A percentile compares a stretch with the other conserved stretches of the same genome.
These are phyloP conservation scores for Rhodofomes roseus DNA, from an alignment of 1,284 basidiomycete genomes.

Conservation along the genomic window DNA sequence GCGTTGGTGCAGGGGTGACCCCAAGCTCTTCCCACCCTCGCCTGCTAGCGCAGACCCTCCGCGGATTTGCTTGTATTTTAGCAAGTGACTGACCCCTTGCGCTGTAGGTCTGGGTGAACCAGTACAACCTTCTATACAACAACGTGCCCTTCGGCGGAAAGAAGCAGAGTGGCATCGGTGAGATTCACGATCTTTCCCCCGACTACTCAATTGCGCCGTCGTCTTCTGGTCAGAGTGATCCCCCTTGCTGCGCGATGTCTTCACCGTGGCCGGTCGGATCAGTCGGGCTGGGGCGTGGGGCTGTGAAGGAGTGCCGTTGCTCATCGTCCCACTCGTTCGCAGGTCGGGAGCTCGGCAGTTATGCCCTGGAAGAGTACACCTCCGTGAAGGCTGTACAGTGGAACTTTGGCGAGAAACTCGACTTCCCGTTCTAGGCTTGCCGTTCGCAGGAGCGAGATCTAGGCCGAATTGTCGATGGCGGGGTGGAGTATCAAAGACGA, in stretches of 20 bases:
- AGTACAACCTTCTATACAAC: slow-evolving; percentile 78
- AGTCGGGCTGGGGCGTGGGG: neutral
- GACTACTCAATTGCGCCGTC: neutral
- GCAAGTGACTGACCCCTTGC: neutral
- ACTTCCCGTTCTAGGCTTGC: slow-evolving; percentile 64
- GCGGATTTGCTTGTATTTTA: neutral
- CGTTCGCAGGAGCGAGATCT: neutral
- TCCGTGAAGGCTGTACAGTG: slow-evolving; percentile 86
- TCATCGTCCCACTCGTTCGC: slow-evolving; percentile 5
- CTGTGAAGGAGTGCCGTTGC: neutral
- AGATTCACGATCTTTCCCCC: slow-evolving; percentile 7
- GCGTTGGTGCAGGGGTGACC: too few species aligned
- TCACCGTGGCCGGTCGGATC: neutral
- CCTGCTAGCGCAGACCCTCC: neutral
- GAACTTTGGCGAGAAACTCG: slow-evolving; percentile 79
- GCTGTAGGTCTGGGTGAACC: slow-evolving; percentile 81
- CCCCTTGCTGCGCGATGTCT: neutral
- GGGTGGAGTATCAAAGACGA: neutral
- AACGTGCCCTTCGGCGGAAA: slow-evolving; percentile 94
- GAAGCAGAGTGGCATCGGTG: slow-evolving; percentile 76
- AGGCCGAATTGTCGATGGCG: neutral
- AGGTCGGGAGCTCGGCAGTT: slow-evolving; percentile 87
- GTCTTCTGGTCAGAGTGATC: neutral
- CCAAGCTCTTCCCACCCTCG: neutral
- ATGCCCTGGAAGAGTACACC: slow-evolving; percentile 82